Evolutionary conservation across 2,329 filamentous ascomycete species (phyloP), one percentile per base, ranked within the genome.

Genomic region (Geosmithia morbida): DNA sequence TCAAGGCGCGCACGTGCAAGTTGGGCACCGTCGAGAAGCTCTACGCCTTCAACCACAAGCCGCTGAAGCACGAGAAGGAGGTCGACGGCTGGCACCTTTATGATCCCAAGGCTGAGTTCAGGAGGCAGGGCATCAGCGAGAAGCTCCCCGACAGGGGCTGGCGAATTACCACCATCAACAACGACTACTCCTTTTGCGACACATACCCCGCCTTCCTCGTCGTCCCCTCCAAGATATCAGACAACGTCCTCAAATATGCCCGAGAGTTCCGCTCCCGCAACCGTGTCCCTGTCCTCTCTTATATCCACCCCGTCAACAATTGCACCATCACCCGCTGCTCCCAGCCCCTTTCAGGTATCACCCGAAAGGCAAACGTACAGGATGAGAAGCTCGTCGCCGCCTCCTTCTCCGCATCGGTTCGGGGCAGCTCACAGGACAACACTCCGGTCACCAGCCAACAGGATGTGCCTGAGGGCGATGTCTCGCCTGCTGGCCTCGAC

Each of bases 301-400:
- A 98, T 63, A 78, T 96, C n/a, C 92, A 98, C 62, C 87, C 87
- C 0, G 74, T 96, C 56, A 98, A 97, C 61, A 95, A 94, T 61
- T 97, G 92, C 63, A 92, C 89, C 20, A 95, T 98, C 53, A 96
- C 90, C 2, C 77, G 92, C 59, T 94, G 88, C 59, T 94, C 90
- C 3, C 92, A 98, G 61, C 92, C 92, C 0, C 71, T 90, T 49
- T 85, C 90, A 2, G 92, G 92, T 14, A 77, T 97, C 20, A 79
- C 85, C 45, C 80, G 85, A 51, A 92, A 94, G 58, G 81, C 90
- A 42, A 97, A 89, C 57, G 86, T 94, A 30, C 92, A 98, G 61
- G 92, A 98, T 59, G 92, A 98, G 66, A 87, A 88, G 56, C 77
- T 98, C 4, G 82, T 98, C 18, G 83, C 86, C 19, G 87, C 92